A percentile compares a stretch with the other conserved stretches of the same genome.
These are phyloP conservation scores for Cladosporium velox DNA, from an alignment of 2,329 filamentous ascomycete genomes.

Conservation along the genomic window DNA sequence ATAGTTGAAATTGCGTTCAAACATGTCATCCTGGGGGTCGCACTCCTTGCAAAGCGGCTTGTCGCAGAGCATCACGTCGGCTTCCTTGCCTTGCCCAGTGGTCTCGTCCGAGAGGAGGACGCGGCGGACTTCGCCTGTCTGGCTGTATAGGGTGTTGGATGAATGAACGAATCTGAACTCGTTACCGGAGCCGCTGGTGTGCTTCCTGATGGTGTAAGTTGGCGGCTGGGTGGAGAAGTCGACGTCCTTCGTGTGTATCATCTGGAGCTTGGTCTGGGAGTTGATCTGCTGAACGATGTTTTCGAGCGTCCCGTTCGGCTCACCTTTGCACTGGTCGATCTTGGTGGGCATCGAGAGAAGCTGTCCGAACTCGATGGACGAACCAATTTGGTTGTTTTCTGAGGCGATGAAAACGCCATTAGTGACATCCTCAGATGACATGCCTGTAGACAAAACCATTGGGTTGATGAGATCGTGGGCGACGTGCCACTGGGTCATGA, in stretches of 20 bases:
- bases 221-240: background rate
- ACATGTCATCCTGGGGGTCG: background rate
- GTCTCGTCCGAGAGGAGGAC: background rate
- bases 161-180: background rate
- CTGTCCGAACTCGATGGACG: background rate
- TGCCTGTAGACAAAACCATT: background rate
- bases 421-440: background rate
- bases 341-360: background rate
- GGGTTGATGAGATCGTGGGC: background rate
- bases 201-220: background rate
- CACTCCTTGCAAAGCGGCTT: background rate
- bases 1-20: background rate
- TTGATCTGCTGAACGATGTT: background rate
- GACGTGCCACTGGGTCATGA: background rate
- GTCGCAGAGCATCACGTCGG: slow-evolving; percentile 7
- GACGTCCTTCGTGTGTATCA: background rate
- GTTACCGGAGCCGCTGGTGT: background rate
- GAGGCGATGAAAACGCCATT: background rate
- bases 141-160: background rate
- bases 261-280: background rate
- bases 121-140: background rate
- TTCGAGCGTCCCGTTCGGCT: background rate
- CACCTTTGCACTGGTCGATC: background rate
- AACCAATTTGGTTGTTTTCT: too few relatives aligned
- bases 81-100: background rate